Base-by-base conservation (phyloP, 176 grass and related monocot genomes). In the Rhipidocladum racemiflorum region DNA sequence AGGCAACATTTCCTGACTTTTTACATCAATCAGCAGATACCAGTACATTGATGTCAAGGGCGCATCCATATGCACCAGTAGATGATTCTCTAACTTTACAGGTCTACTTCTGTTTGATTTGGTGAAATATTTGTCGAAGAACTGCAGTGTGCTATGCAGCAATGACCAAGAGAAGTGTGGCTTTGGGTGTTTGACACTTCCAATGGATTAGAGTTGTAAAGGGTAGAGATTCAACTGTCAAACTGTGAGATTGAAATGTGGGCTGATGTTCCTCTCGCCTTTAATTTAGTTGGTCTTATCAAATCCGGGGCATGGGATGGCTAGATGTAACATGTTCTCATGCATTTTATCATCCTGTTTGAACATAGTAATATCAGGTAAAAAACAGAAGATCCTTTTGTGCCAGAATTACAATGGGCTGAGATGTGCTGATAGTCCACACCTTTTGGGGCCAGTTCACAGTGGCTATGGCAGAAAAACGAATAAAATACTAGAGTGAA, bases 1-100 rank as follows among this genome's bases (percentile, higher is more conserved):
- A 98, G 87, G 86, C 88, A 82, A 98, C 89, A 28, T 98, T 95
- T 87, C 92, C 96, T 61, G 92, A 98, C 65, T 25, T 98, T 67
- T 76, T 87, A 64, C 63, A 78, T 85, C 90, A 87, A 81, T 84
- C 88, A 70, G 81, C 74, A 83, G 77, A 90, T 74, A 68, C 7
- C 69, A 61, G 35, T 51, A 67, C 63, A 13, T 35, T 87, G 67
- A 82, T 93, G 77, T 91, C 81, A 84, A 91, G 79, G 85, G 92
- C 96, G 72, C 84, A 85, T 88, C 78, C 92, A 67, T 98, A 93
- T 79, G 90, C 92, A 3, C 87, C 90, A 74, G 46, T 98, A 53
- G 92, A 95, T 82, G 90, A 88, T 84, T 98, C 96, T 80, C 83
- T 98, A 55, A 70, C 87, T 59, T 89, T 98, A 76, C 96, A 98